Percentiles rank a stretch among this genome's conserved stretches.
These are phyloP conservation scores for Rachicladosporium sp. DNA, from an alignment of 2,329 filamentous ascomycete genomes.

Conservation along the genomic window DNA sequence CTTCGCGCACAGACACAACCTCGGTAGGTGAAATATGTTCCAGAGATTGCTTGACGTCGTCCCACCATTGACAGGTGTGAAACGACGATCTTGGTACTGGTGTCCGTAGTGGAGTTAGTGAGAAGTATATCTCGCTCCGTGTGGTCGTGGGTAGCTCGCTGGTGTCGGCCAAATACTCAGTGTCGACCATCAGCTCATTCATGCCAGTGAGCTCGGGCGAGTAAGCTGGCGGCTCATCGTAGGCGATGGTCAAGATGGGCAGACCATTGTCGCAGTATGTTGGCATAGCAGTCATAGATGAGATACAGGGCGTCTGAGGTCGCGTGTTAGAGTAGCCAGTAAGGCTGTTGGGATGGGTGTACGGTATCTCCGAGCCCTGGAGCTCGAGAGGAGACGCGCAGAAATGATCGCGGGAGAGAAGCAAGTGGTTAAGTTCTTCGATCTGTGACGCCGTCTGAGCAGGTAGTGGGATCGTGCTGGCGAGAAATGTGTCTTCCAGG, in stretches of 20 bases:
- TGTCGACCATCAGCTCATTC: conserved; percentile 13
- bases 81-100: background rate
- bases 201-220: conserved; percentile 3
- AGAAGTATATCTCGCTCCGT: background rate
- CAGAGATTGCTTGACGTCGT: conserved; percentile 1
- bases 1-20: conserved; percentile 4
- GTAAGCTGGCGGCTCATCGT: background rate
- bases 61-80: background rate
- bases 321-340: conserved; percentile 14
- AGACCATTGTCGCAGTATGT: conserved; percentile 7
- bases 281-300: conserved; percentile 3
- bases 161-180: conserved; percentile 1
- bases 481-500: background rate
- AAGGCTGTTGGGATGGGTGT: conserved; percentile 19
- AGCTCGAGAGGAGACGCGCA: conserved; percentile 10
- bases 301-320: background rate
- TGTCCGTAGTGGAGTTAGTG: background rate
- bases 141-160: background rate
- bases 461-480: background rate
- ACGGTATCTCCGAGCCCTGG: conserved; percentile 13
- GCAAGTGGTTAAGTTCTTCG: background rate
- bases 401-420: background rate
- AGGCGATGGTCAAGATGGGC: conserved; percentile 6
- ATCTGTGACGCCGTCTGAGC: background rate
- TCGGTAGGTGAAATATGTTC: conserved; percentile 5